Evolutionary conservation across 2,329 filamentous ascomycete genomes (phyloP).

Genomic region (Malbranchea zuffiana): DNA sequence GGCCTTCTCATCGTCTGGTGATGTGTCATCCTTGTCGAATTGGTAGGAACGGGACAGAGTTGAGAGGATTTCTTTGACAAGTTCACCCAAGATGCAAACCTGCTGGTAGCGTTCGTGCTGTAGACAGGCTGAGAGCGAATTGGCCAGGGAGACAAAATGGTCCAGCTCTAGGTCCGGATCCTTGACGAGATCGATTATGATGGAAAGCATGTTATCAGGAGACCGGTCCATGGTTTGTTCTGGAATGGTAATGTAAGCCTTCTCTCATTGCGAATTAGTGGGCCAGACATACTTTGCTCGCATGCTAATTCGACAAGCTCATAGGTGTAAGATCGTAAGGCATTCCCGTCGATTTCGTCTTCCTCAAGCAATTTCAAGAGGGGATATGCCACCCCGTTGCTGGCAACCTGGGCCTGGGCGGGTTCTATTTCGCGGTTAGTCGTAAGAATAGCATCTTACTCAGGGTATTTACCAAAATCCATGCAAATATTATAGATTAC

Average conservation of each 20-base stretch:
- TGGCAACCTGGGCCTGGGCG: conserved; percentile 30
- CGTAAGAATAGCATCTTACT: not conserved
- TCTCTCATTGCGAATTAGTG: not conserved
- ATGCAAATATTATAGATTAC: conserved; percentile 38
- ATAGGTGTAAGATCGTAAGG: conserved; percentile 28
- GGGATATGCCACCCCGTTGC: conserved; percentile 28
- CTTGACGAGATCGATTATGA: conserved; percentile 27
- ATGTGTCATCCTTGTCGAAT: conserved; percentile 19
- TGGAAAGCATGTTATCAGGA: conserved; percentile 26
- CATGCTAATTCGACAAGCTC: conserved; percentile 31
- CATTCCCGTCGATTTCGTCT: conserved; percentile 23
- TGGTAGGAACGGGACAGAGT: conserved; percentile 25
- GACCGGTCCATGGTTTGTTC: conserved; percentile 26
- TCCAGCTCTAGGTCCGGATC: conserved; percentile 20
- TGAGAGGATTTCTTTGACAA: conserved; percentile 26
- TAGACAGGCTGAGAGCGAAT: conserved; percentile 26
- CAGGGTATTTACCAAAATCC: conserved; percentile 29
- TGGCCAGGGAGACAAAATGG: conserved; percentile 26
- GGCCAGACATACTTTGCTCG: conserved; percentile 27
- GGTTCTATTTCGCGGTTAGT: conserved; percentile 22
- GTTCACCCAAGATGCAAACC: conserved; percentile 24
- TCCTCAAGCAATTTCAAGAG: conserved; percentile 28
- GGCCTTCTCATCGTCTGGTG: conserved; percentile 26
- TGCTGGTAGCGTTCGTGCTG: conserved; percentile 31
- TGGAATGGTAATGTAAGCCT: conserved; percentile 12